Conservation (phyloP, 176 grass and related monocot species). For the Aegilops tauschii region DNA sequence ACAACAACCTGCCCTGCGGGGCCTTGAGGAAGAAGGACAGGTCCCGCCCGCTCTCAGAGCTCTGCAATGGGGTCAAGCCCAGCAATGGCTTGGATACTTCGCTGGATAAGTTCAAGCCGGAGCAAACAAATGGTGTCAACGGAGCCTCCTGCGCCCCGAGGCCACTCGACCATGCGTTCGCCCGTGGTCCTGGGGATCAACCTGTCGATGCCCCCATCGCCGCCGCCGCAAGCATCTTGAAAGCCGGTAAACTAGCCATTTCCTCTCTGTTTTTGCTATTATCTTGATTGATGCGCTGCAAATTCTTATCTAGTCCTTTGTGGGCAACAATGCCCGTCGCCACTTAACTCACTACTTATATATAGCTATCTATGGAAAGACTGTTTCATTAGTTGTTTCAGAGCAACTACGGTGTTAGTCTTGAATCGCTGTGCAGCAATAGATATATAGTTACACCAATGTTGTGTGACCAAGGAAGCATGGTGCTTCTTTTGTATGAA, state of each 20-base stretch:
- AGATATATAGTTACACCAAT: background rate
- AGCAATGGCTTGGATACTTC: constrained; percentile 24
- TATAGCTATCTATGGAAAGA: background rate
- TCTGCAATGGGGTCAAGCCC: constrained; percentile 34
- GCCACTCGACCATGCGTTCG: constrained; percentile 29
- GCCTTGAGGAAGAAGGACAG: constrained; percentile 58
- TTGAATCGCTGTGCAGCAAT: background rate
- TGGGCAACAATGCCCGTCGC: background rate
- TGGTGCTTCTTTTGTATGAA: background rate
- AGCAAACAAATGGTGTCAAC: background rate
- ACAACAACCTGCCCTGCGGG: constrained; percentile 34
- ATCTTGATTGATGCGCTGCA: background rate
- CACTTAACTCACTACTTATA: background rate
- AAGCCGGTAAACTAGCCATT: constrained; percentile 41
- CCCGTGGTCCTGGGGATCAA: constrained; percentile 23
- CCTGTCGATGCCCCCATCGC: constrained; percentile 36
- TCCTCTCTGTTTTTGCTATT: background rate
- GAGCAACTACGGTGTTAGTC: background rate
- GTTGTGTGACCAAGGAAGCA: background rate
- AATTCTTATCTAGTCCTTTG: background rate
- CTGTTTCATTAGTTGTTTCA: background rate
- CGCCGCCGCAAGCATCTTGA: constrained; percentile 28
- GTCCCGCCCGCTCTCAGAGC: constrained; percentile 59
- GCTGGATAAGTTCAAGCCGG: constrained; percentile 23
- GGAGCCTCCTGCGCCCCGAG: constrained; percentile 26